These are phyloP conservation scores for Populus euphratica DNA, from an alignment of 345 rosid genomes.

Conservation along the genomic window DNA sequence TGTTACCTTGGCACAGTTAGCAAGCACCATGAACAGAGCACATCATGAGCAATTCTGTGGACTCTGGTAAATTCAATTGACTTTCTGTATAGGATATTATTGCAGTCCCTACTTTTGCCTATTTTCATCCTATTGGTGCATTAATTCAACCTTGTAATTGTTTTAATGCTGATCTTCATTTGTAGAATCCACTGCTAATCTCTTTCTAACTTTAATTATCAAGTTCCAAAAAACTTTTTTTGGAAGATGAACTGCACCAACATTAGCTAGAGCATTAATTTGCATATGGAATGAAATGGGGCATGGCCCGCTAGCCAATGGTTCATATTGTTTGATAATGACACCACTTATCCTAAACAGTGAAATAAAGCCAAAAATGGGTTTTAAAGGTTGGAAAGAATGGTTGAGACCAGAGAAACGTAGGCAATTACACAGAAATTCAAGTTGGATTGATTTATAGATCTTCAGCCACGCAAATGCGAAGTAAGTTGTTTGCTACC, in stretches of 20 bases:
- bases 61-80: neutral
- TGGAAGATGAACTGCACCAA: neutral
- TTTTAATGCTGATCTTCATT: neutral
- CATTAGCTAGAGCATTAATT: neutral
- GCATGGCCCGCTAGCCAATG: neutral
- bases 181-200: neutral
- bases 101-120: neutral
- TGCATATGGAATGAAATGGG: neutral
- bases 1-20: neutral
- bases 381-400: neutral
- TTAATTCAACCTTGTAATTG: neutral
- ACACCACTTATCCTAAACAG: neutral
- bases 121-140: neutral
- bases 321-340: neutral
- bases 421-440: neutral
- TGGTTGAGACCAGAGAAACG: neutral
- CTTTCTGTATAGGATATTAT: neutral
- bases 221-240: neutral
- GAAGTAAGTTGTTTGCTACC: neutral
- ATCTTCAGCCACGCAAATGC: constrained; percentile 1
- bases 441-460: neutral
- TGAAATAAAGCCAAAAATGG: neutral
- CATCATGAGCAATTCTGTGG: neutral
- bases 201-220: neutral
- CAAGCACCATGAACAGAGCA: neutral